These are phyloP conservation scores for Vitis amurensis DNA, from an alignment of 164 flowering plant species.

Conservation along the genomic window DNA sequence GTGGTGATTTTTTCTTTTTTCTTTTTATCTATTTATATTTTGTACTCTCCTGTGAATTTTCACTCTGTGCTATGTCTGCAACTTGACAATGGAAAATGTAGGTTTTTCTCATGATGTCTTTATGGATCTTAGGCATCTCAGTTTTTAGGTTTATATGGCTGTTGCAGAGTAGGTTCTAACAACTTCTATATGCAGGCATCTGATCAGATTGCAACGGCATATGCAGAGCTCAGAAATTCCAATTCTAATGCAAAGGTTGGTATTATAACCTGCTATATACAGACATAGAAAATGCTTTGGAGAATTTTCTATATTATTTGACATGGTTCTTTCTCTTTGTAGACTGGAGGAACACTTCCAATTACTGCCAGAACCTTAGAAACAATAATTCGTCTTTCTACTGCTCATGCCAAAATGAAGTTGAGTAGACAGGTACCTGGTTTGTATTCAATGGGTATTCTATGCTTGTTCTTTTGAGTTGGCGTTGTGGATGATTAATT, in stretches of 20 bases:
- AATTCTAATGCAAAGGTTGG: conserved; percentile 73
- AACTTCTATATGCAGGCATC: conserved; percentile 60
- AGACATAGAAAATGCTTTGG: neutral
- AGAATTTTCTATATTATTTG: neutral
- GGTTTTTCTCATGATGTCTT: neutral
- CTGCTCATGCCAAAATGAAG: conserved; percentile 97
- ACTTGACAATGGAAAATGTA: neutral
- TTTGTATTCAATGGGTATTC: neutral
- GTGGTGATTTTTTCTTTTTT: conserved; percentile 30
- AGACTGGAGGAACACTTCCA: conserved; percentile 98
- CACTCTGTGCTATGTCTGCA: neutral
- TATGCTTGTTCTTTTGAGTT: neutral
- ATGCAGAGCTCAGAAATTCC: conserved; percentile 93
- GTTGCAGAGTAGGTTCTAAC: conserved; percentile 1
- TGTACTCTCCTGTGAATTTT: neutral
- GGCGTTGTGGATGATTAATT: neutral
- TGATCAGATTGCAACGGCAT: conserved; percentile 84
- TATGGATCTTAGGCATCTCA: neutral
- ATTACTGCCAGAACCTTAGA: conserved; percentile 96
- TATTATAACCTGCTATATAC: neutral
- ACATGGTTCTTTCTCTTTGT: conserved; percentile 11
- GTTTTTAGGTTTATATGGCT: neutral
- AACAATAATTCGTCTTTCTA: conserved; percentile 94
- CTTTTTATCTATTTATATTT: neutral
- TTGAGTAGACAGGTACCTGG: conserved; percentile 72